Percentiles rank a stretch among this genome's conserved stretches.
Evolutionary conservation across 2,329 filamentous ascomycete genomes (phyloP).

Genomic region (Ophiostoma novo-ulmi): DNA sequence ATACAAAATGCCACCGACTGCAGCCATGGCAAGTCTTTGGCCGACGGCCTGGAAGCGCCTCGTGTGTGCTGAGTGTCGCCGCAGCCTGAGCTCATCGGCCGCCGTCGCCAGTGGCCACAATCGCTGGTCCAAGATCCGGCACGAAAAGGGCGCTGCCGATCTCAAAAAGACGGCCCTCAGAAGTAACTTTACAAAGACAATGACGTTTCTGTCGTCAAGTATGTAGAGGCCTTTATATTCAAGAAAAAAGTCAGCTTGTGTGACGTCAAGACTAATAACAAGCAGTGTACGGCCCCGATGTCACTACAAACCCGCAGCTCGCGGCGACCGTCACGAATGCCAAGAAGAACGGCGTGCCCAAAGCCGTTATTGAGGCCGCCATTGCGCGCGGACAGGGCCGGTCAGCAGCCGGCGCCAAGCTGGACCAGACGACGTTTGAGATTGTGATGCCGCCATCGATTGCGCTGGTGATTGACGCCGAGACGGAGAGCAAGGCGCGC

Average conservation of each 20-base stretch:
- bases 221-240: slow-evolving; percentile 30
- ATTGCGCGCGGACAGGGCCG: slow-evolving; percentile 84
- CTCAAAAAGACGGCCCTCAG: slow-evolving; percentile 69
- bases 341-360: slow-evolving; percentile 81
- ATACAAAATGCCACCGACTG: background rate
- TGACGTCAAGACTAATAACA: background rate
- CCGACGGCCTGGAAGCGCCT: slow-evolving; percentile 12
- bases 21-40: slow-evolving; percentile 15
- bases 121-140: slow-evolving; percentile 93
- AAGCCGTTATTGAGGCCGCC: slow-evolving; percentile 70
- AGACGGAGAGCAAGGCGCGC: slow-evolving; percentile 75
- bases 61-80: slow-evolving; percentile 46
- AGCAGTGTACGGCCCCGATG: slow-evolving; percentile 57
- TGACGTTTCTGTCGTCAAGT: slow-evolving; percentile 72
- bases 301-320: slow-evolving; percentile 69
- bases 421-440: slow-evolving; percentile 77
- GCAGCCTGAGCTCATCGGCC: slow-evolving; percentile 45
- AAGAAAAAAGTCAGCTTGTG: too few relatives aligned
- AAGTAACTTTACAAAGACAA: slow-evolving; percentile 62
- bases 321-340: slow-evolving; percentile 65
- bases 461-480: slow-evolving; percentile 75
- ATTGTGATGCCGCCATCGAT: slow-evolving; percentile 71
- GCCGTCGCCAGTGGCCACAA: slow-evolving; percentile 65
- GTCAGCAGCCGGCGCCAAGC: slow-evolving; percentile 64
- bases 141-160: slow-evolving; percentile 87